phyloP scores from a whole-genome alignment of 1,284 basidiomycete species.

The Leccinum griseonigrum region DNA sequence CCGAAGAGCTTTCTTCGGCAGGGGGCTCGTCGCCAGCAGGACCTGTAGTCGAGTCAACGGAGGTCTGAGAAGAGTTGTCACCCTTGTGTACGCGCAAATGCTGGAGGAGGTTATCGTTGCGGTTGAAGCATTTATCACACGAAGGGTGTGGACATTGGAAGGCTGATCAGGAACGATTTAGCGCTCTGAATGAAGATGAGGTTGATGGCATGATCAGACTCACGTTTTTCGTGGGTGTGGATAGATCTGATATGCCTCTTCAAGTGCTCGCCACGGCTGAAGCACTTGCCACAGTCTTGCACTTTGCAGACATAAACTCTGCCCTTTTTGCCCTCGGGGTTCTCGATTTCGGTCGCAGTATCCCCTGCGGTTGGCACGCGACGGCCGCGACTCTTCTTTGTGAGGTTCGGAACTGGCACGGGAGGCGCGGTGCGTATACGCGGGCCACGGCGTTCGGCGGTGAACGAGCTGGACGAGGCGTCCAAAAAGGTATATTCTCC shows the following conservation, averaged over 20 bases:
- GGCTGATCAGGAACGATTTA: constrained; percentile 41
- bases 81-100: constrained; percentile 59
- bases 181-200: constrained; percentile 12
- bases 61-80: constrained; percentile 37
- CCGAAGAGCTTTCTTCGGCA: constrained; percentile 23
- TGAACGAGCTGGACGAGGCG: constrained; percentile 36
- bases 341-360: constrained; percentile 27
- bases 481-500: constrained; percentile 36
- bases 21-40: constrained; percentile 26
- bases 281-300: constrained; percentile 68
- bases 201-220: constrained; percentile 32
- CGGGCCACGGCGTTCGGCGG: constrained; percentile 33
- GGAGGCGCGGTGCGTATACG: constrained; percentile 45
- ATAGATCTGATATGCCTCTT: constrained; percentile 76
- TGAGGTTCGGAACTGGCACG: constrained; percentile 65
- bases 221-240: constrained; percentile 78
- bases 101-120: constrained; percentile 63
- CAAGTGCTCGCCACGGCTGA: constrained; percentile 73
- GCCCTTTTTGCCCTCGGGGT: constrained; percentile 37
- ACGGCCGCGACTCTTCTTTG: constrained; percentile 70
- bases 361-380: constrained; percentile 53
- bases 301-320: constrained; percentile 64
- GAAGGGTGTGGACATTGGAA: constrained; percentile 54
- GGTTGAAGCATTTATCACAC: constrained; percentile 60
- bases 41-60: constrained; percentile 30